A percentile compares a stretch with the other conserved stretches of the same genome.
Conservation (phyloP, 495 filamentous ascomycete species). For the Penicillium paxilli region DNA sequence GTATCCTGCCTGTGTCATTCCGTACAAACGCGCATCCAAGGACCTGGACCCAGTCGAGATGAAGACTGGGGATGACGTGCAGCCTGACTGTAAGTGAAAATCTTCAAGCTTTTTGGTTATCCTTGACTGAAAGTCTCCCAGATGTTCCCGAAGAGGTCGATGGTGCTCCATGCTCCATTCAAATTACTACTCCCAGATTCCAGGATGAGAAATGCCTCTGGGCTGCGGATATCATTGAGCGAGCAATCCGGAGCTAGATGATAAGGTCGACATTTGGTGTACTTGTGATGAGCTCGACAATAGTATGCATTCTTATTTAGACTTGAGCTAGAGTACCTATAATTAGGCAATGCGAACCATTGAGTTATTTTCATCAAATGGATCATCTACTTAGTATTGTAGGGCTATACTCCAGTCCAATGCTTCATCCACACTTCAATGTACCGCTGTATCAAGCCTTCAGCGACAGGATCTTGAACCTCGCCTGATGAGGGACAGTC, state of each 20-base stretch:
- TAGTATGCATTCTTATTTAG: too few relatives aligned
- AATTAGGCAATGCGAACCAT: too few relatives aligned
- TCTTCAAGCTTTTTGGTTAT: background rate
- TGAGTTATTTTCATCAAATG: background rate
- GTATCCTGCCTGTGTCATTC: slow-evolving; percentile 39
- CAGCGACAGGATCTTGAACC: slow-evolving; percentile 18
- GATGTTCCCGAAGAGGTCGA: slow-evolving; percentile 35
- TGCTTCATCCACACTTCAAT: slow-evolving; percentile 23
- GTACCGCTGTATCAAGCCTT: slow-evolving; percentile 24
- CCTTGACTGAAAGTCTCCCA: slow-evolving; percentile 8
- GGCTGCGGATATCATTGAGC: slow-evolving; percentile 36
- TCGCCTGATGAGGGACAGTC: slow-evolving; percentile 19
- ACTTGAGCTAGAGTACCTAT: background rate
- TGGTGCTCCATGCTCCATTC: slow-evolving; percentile 39
- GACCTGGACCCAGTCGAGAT: slow-evolving; percentile 36
- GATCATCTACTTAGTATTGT: too few relatives aligned
- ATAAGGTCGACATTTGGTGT: too few relatives aligned
- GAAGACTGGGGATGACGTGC: slow-evolving; percentile 19
- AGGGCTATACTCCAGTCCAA: slow-evolving; percentile 9
- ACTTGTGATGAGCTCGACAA: too few relatives aligned
- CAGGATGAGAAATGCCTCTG: slow-evolving; percentile 45
- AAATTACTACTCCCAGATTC: slow-evolving; percentile 38
- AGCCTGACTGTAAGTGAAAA: slow-evolving; percentile 38
- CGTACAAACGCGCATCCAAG: slow-evolving; percentile 30
- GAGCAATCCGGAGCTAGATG: slow-evolving; percentile 14